A percentile compares a stretch with the other conserved stretches of the same genome.
Conservation (phyloP, 2,329 filamentous ascomycete species). For the Waltergamsia citrina region DNA sequence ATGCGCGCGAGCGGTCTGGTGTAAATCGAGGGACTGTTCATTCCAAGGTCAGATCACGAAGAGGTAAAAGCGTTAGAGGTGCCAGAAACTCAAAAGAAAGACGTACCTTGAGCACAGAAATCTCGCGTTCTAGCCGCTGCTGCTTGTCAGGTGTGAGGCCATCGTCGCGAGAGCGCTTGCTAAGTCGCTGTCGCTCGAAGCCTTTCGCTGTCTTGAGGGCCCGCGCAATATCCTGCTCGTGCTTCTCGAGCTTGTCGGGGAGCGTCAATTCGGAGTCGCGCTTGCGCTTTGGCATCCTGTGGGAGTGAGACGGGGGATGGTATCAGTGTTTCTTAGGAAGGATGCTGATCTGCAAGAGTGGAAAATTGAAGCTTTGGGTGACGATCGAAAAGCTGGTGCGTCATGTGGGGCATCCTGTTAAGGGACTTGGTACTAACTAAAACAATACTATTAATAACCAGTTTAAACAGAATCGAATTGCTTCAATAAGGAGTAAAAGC, state of each 20-base stretch:
- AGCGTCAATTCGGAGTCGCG: slow-evolving; percentile 33
- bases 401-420: too few relatives aligned
- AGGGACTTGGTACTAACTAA: too few relatives aligned
- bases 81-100: not conserved
- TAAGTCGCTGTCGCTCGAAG: slow-evolving; percentile 69
- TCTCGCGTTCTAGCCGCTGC: slow-evolving; percentile 51
- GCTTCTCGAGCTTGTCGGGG: slow-evolving; percentile 40
- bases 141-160: slow-evolving; percentile 38
- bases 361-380: not conserved
- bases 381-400: too few relatives aligned
- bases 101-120: slow-evolving; percentile 42
- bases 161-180: slow-evolving; percentile 45
- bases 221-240: slow-evolving; percentile 50
- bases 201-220: slow-evolving; percentile 66
- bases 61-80: not conserved
- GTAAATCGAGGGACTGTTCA: slow-evolving; percentile 44
- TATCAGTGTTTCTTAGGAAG: too few relatives aligned
- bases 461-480: too few relatives aligned
- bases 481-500: too few relatives aligned
- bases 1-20: slow-evolving; percentile 46
- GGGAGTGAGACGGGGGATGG: not conserved
- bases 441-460: too few relatives aligned
- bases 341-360: not conserved
- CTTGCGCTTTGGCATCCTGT: slow-evolving; percentile 49
- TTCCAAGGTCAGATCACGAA: slow-evolving; percentile 4